Percentiles rank a stretch among this genome's conserved stretches.
phyloP scores from a whole-genome alignment of 2,329 filamentous ascomycete species.

The Trichothecium sympodiale region DNA sequence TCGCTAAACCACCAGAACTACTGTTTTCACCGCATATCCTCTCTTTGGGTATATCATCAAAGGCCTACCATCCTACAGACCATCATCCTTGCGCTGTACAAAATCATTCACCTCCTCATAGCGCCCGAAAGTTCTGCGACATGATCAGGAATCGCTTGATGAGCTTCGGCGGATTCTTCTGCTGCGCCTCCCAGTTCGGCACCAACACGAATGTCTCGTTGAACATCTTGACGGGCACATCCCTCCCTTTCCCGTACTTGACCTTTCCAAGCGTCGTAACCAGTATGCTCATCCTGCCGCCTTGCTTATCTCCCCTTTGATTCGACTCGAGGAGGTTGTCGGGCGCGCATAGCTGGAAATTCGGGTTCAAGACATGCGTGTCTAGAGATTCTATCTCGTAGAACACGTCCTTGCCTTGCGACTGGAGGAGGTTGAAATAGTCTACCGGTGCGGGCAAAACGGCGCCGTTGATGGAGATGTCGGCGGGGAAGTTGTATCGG shows the following conservation, averaged over 20 bases:
- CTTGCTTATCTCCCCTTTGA: conserved; percentile 34
- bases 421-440: conserved; percentile 58
- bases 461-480: conserved; percentile 74
- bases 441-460: conserved; percentile 49
- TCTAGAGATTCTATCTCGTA: conserved; percentile 72
- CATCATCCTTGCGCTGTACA: too few relatives aligned
- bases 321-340: conserved; percentile 26
- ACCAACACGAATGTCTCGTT: conserved; percentile 74
- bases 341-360: conserved; percentile 47
- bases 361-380: conserved; percentile 65
- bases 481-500: conserved; percentile 43
- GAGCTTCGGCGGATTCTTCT: conserved; percentile 39
- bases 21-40: too few relatives aligned
- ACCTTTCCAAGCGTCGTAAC: conserved; percentile 67
- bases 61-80: too few relatives aligned
- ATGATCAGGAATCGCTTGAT: conserved; percentile 53
- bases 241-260: conserved; percentile 52
- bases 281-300: conserved; percentile 54
- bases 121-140: conserved; percentile 59
- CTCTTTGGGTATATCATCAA: too few relatives aligned
- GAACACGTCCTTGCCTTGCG: conserved; percentile 43
- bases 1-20: too few relatives aligned
- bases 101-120: conserved; percentile 21
- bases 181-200: conserved; percentile 56
- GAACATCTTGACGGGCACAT: conserved; percentile 57